A percentile compares a stretch with the other conserved stretches of the same genome.
phyloP scores from a whole-genome alignment of 2,329 filamentous ascomycete species.

The Trichoderma semiorbis region DNA sequence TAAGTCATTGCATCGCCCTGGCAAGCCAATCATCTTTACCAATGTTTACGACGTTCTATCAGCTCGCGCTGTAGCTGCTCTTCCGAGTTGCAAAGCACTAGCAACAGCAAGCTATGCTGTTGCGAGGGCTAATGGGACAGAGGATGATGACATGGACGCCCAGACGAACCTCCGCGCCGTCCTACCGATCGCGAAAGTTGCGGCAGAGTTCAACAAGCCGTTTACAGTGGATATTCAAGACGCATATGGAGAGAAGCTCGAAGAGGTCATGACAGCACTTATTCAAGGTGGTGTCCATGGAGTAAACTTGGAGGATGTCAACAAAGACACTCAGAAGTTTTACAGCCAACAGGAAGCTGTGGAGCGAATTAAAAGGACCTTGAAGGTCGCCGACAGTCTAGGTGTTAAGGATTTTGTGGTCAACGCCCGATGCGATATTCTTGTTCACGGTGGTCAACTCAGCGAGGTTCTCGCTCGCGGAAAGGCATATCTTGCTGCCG shows the following conservation, averaged over 20 bases:
- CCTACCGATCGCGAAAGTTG: background rate
- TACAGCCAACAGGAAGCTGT: background rate
- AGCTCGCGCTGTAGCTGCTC: background rate
- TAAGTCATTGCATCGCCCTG: background rate
- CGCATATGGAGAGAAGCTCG: background rate
- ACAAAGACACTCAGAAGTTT: background rate
- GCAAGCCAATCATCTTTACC: background rate
- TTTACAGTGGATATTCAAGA: background rate
- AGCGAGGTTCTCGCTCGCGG: background rate
- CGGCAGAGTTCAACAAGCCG: background rate
- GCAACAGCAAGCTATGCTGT: background rate
- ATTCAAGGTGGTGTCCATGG: background rate
- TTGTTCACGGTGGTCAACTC: background rate
- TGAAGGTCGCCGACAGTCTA: background rate
- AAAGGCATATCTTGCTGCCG: background rate
- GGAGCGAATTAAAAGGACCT: background rate
- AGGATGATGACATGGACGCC: background rate
- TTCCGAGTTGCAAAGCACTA: background rate
- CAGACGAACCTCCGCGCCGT: background rate
- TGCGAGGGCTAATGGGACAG: background rate
- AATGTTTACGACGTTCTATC: background rate
- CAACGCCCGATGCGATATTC: background rate
- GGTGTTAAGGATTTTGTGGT: background rate
- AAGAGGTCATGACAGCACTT: background rate
- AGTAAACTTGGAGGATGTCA: background rate